A percentile compares a stretch with the other conserved stretches of the same genome.
These are phyloP conservation scores for Ananas comosus DNA, from an alignment of 176 grass and related monocot genomes.

Conservation along the genomic window DNA sequence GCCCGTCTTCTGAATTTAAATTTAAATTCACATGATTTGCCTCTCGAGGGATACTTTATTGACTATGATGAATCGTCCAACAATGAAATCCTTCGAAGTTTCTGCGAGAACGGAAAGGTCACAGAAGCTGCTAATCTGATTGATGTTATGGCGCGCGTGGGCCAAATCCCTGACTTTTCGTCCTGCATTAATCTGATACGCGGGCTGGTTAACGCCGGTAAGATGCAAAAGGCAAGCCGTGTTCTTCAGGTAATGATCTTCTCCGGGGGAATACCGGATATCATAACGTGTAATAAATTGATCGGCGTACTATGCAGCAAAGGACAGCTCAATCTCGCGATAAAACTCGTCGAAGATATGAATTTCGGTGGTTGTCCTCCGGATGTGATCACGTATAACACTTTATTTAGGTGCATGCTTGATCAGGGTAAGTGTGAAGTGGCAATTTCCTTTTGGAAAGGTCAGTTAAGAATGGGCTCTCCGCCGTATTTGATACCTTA, in stretches of 20 bases:
- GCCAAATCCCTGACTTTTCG: conserved; percentile 46
- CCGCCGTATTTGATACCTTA: conserved; percentile 55
- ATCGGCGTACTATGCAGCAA: conserved; percentile 40
- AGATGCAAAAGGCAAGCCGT: conserved; percentile 35
- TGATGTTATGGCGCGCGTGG: conserved; percentile 54
- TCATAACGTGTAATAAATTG: conserved; percentile 67
- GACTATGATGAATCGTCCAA: conserved; percentile 38
- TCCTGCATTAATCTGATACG: conserved; percentile 49
- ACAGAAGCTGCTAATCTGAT: conserved; percentile 42
- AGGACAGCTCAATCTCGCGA: conserved; percentile 38
- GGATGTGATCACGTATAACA: conserved; percentile 62
- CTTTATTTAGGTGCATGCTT: conserved; percentile 70
- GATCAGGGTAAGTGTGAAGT: conserved; percentile 34
- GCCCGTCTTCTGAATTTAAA: conserved; percentile 14
- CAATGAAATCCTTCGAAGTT: conserved; percentile 29
- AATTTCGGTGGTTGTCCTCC: conserved; percentile 43
- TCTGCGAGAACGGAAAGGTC: conserved; percentile 54
- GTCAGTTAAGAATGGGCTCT: conserved; percentile 48
- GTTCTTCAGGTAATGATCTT: conserved; percentile 54
- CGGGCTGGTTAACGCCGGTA: conserved; percentile 46
- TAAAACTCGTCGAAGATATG: conserved; percentile 42
- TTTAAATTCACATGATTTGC: conserved; percentile 9
- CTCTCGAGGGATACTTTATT: conserved; percentile 13
- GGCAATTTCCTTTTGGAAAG: conserved; percentile 59
- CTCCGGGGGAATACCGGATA: conserved; percentile 55